These are phyloP conservation scores for Roridomyces roridus DNA, from an alignment of 768 basidiomycete genomes.

Conservation along the genomic window DNA sequence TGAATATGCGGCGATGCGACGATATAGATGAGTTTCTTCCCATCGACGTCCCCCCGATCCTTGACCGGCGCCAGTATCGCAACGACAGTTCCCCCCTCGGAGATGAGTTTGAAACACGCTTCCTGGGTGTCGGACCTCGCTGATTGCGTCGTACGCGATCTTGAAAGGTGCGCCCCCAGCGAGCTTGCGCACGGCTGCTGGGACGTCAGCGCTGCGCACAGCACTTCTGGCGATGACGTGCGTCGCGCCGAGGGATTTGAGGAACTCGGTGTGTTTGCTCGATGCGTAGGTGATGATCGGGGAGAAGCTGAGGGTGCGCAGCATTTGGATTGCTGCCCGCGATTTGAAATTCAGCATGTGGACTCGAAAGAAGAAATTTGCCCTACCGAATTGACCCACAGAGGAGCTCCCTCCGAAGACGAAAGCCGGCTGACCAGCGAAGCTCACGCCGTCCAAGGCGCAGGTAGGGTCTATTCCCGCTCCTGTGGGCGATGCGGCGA, in stretches of 20 bases:
- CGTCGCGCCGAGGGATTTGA: constrained; percentile 41
- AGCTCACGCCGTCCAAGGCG: constrained; percentile 12
- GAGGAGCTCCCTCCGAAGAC: constrained; percentile 15
- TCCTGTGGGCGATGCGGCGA: constrained; percentile 12
- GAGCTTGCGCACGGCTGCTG: background rate
- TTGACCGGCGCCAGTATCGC: background rate
- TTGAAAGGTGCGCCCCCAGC: background rate
- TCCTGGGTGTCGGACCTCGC: background rate
- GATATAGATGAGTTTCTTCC: background rate
- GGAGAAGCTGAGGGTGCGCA: constrained; percentile 40
- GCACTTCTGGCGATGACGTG: constrained; percentile 35
- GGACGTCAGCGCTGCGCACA: background rate
- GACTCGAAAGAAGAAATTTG: background rate
- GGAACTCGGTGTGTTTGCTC: constrained; percentile 38
- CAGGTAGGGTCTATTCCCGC: constrained; percentile 19
- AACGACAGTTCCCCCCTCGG: background rate
- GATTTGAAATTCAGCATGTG: background rate
- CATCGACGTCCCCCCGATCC: background rate
- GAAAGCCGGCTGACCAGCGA: constrained; percentile 13
- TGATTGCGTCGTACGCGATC: constrained; percentile 13
- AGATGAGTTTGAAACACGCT: background rate
- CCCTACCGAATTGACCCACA: constrained; percentile 14
- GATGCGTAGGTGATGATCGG: constrained; percentile 41
- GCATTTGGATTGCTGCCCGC: constrained; percentile 43
- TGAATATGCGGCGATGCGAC: constrained; percentile 20